phyloP scores from a whole-genome alignment of 805 yeast genomes.

The Blastobotrys americana region DNA sequence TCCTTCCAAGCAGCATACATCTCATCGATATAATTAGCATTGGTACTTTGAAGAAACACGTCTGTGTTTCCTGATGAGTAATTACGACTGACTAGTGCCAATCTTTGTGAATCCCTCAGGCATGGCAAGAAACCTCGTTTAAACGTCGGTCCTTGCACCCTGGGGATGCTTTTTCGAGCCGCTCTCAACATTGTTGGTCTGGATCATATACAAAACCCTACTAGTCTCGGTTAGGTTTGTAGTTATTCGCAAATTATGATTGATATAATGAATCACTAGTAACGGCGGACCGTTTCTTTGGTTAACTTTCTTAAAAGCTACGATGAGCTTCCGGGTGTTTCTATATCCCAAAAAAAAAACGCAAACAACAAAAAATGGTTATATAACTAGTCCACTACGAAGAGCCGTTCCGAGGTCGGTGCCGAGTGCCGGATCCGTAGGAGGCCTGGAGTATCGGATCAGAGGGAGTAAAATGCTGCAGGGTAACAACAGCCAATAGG shows the following conservation, averaged over 20 bases:
- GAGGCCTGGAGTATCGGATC: neutral
- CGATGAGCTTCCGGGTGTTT: neutral
- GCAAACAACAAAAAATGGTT: neutral
- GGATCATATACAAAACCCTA: neutral
- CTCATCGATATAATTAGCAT: conserved; percentile 91
- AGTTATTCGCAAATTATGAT: too few species aligned
- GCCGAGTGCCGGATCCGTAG: neutral
- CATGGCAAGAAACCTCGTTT: neutral
- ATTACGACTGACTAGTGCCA: neutral
- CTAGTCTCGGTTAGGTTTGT: too few species aligned
- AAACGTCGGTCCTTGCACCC: neutral
- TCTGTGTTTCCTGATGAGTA: conserved; percentile 35
- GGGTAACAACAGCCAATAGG: neutral
- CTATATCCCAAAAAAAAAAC: neutral
- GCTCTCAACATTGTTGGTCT: neutral
- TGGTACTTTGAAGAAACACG: conserved; percentile 72
- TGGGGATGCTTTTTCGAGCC: conserved; percentile 1
- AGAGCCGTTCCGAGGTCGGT: neutral
- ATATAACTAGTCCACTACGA: neutral
- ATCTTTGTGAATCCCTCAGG: neutral
- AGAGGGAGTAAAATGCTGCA: neutral
- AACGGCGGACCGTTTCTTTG: too few species aligned
- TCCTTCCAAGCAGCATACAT: conserved; percentile 93
- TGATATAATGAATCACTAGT: too few species aligned
- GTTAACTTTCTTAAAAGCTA: too few species aligned